Evolutionary conservation across 352 stramenopile species (phyloP).

Genomic region (Plasmopara halstedii): DNA sequence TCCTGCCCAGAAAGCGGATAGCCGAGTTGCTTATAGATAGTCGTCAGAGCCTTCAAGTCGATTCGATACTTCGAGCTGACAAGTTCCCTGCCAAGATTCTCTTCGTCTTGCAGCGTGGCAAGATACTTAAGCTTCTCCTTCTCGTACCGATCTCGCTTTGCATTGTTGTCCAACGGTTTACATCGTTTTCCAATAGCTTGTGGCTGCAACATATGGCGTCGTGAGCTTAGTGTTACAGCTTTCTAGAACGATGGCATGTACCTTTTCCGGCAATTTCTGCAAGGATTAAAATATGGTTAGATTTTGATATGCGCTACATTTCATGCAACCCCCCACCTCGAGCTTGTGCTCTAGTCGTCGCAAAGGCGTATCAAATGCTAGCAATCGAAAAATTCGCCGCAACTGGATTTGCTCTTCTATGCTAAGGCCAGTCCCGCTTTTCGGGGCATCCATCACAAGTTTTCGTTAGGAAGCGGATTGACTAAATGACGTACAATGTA

Average conservation of each 20-base stretch:
- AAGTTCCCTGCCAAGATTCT: slow-evolving; percentile 43
- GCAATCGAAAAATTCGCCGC: slow-evolving; percentile 53
- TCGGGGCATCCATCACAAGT: slow-evolving; percentile 24
- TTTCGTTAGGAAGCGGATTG: too few relatives aligned
- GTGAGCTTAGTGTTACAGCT: neutral
- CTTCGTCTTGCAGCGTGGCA: slow-evolving; percentile 47
- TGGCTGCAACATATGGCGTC: slow-evolving; percentile 2
- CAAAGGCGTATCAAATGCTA: slow-evolving; percentile 59
- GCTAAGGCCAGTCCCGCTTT: slow-evolving; percentile 23
- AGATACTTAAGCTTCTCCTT: slow-evolving; percentile 40
- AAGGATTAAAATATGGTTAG: neutral
- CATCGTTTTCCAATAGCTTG: slow-evolving; percentile 11
- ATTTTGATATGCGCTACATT: neutral
- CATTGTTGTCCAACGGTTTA: slow-evolving; percentile 25
- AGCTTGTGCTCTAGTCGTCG: slow-evolving; percentile 56
- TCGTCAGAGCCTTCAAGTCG: slow-evolving; percentile 30
- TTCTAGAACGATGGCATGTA: slow-evolving; percentile 10
- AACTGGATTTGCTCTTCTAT: slow-evolving; percentile 78
- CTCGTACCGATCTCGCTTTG: slow-evolving; percentile 28
- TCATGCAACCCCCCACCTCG: slow-evolving; percentile 23
- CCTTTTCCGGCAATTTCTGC: slow-evolving; percentile 42
- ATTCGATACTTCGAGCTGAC: slow-evolving; percentile 49
- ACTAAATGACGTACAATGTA: too few relatives aligned
- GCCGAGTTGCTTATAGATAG: slow-evolving; percentile 55
- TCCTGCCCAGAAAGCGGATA: slow-evolving; percentile 23